Evolutionary conservation across 129 eudicot species (phyloP).

Genomic region (Escallonia herrerae): DNA sequence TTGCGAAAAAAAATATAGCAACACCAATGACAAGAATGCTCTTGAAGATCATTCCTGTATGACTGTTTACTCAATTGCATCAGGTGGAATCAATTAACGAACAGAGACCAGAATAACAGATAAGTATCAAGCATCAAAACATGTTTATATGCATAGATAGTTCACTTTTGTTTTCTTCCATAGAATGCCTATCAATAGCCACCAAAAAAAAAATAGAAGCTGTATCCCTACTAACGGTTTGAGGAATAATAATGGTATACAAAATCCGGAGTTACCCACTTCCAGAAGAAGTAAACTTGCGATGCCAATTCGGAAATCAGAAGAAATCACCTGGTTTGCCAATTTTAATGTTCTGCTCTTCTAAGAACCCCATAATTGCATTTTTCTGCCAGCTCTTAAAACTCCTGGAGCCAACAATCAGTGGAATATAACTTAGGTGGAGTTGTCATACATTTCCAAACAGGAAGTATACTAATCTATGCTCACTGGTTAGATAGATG

Average conservation of each 20-base stretch:
- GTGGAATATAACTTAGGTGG: not conserved
- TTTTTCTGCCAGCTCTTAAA: slow-evolving; percentile 97
- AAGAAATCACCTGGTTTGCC: slow-evolving; percentile 77
- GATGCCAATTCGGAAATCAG: slow-evolving; percentile 17
- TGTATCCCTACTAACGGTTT: not conserved
- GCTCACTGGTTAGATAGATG: not conserved
- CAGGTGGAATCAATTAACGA: no score
- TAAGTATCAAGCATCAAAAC: no score
- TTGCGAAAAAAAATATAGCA: no score
- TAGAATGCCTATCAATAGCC: not conserved
- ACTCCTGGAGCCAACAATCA: slow-evolving; percentile 54
- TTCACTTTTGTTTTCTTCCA: not conserved
- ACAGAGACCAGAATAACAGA: no score
- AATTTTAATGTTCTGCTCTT: slow-evolving; percentile 46
- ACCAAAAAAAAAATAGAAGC: not conserved
- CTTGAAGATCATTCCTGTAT: no score
- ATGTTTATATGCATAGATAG: not conserved
- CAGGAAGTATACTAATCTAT: no score
- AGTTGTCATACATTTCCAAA: not conserved
- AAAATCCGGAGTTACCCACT: slow-evolving; percentile 1
- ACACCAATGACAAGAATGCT: no score
- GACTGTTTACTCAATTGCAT: no score
- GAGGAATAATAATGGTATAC: not conserved
- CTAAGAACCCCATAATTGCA: slow-evolving; percentile 52
- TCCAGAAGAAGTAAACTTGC: not conserved